Evolutionary conservation across 108 stramenopile species (phyloP).

Genomic region (Skeletonema potamos): DNA sequence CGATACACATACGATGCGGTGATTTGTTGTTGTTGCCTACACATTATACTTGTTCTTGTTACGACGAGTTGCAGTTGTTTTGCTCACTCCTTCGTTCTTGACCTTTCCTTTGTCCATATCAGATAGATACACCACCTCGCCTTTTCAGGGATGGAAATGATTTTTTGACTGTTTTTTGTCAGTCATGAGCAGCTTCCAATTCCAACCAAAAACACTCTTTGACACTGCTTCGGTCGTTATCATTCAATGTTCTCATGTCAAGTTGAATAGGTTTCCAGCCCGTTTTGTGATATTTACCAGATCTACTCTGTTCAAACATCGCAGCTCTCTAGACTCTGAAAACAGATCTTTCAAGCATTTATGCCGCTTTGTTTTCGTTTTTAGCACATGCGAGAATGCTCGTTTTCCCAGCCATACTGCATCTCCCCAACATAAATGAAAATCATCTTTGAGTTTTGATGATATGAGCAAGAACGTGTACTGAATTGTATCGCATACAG

Average conservation of each 20-base stretch:
- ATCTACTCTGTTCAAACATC: background rate
- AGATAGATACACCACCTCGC: too few relatives aligned
- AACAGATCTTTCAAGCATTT: constrained; percentile 2
- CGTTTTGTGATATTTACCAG: constrained; percentile 2
- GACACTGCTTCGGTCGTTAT: too few relatives aligned
- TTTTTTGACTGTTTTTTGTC: too few relatives aligned
- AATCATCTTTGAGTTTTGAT: constrained; percentile 24
- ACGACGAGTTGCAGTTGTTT: too few relatives aligned
- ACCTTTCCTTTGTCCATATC: too few relatives aligned
- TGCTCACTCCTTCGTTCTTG: too few relatives aligned
- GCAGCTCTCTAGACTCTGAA: background rate
- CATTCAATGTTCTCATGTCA: background rate
- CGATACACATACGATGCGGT: too few relatives aligned
- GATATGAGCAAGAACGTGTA: constrained; percentile 28
- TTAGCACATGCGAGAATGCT: constrained; percentile 19
- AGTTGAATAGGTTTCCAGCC: background rate
- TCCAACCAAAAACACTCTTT: too few relatives aligned
- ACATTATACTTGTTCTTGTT: too few relatives aligned
- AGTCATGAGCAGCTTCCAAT: too few relatives aligned
- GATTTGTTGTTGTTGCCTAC: too few relatives aligned
- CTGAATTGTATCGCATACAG: constrained; percentile 34
- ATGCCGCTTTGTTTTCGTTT: background rate
- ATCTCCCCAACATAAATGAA: constrained; percentile 14
- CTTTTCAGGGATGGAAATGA: too few relatives aligned
- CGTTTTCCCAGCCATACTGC: constrained; percentile 35